Evolutionary conservation across 768 basidiomycete genomes (phyloP).

Genomic region (Suillus ampliporus): DNA sequence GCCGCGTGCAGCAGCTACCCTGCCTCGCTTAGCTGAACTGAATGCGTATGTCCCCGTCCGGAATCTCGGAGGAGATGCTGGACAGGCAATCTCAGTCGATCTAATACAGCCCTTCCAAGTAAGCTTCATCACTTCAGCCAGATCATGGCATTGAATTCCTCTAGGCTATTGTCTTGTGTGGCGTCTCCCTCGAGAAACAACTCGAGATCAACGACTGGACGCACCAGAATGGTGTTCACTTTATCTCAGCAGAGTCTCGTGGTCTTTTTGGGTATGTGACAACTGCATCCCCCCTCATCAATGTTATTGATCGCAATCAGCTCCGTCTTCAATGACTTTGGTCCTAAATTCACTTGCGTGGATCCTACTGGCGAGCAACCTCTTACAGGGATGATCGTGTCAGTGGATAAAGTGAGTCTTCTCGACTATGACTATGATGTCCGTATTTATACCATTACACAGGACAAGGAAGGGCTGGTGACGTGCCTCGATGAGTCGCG

Average conservation of each 20-base stretch:
- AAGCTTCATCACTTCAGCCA: constrained; percentile 25
- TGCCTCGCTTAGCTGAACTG: constrained; percentile 89
- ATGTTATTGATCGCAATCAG: constrained; percentile 45
- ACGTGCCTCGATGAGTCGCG: constrained; percentile 97
- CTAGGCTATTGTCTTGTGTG: constrained; percentile 90
- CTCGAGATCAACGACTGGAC: constrained; percentile 97
- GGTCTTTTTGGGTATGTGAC: constrained; percentile 88
- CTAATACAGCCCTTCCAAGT: constrained; percentile 91
- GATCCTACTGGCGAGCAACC: constrained; percentile 99
- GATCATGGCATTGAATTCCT: background rate
- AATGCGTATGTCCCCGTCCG: constrained; percentile 96
- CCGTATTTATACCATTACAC: background rate
- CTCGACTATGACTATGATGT: background rate
- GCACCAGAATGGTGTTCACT: constrained; percentile 85
- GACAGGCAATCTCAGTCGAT: constrained; percentile 80
- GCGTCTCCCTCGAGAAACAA: constrained; percentile 77
- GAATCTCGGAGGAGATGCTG: constrained; percentile 76
- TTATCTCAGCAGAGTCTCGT: constrained; percentile 89
- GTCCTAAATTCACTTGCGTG: constrained; percentile 90
- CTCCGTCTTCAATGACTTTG: constrained; percentile 96
- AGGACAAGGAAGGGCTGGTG: constrained; percentile 91
- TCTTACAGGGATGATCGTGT: constrained; percentile 93
- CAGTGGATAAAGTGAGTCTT: constrained; percentile 75
- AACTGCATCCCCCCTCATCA: background rate
- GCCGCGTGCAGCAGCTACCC: constrained; percentile 82